Evolutionary conservation across 164 flowering plant genomes (phyloP), one percentile per base, ranked within the genome.

Genomic region (Euptelea pleiosperma): DNA sequence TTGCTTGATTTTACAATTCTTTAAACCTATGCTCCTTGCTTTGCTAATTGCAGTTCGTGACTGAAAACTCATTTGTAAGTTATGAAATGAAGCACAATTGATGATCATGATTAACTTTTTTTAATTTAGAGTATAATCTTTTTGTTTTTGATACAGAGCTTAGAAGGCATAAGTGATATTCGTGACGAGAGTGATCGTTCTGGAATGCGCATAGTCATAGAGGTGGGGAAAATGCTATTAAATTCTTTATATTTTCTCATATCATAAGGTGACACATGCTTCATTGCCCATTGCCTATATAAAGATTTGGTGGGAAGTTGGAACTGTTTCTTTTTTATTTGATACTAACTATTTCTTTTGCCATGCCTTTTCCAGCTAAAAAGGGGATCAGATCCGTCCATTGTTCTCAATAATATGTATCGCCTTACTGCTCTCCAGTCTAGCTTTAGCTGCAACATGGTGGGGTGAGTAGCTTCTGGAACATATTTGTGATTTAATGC

Each of bases 101-200:
- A 22, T 45, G 49, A n/a, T n/a, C n/a, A 28, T 8, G 25, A 8
- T 41, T 34, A 11, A 47, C 42, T 12, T 59, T 26, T 30, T 51
- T 40, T n/a, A n/a, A n/a, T 21, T 8, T 50, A 3, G 6, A 21
- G 34, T 30, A 3, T 43, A 19, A 25, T 35, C 34, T n/a, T 45
- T 14, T 18, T 47, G 8, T 61, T 11, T 1, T 28, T 21, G 12
- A 35, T 61, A 36, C 79, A 93, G 98, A 77, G 24, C 62, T 64
- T 93, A 56, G 99, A 90, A 41, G 97, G 99, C 29, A 82, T 93
- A 31, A 90, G 91, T 76, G 99, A 93, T 65, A 93, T 93, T 49
- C 91, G 99, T 51, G 99, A 93, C 82, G 99, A 93, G 64, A 93
- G 99, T 81, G 99, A 93, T 75, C 96, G 99, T 19, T 55, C 83